These are phyloP conservation scores for Leccinum longicurvipes DNA, from an alignment of 768 basidiomycete genomes.

Conservation along the genomic window DNA sequence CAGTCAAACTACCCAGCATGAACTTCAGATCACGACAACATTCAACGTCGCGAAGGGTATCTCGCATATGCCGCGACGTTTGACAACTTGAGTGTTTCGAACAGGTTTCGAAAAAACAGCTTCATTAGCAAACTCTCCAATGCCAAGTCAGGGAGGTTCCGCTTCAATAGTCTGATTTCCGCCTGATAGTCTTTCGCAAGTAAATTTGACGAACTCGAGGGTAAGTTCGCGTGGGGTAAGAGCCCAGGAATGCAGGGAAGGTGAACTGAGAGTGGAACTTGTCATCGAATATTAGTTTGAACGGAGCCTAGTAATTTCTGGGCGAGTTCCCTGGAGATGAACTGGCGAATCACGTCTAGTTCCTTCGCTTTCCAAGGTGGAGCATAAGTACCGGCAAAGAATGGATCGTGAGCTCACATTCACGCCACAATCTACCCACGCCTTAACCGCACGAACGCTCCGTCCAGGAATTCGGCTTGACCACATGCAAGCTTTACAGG, in stretches of 20 bases:
- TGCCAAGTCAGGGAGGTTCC: slow-evolving; percentile 85
- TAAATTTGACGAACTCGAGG: slow-evolving; percentile 92
- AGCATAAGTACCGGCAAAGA: slow-evolving; percentile 65
- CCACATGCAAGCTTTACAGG: slow-evolving; percentile 51
- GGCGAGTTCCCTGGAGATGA: slow-evolving; percentile 78
- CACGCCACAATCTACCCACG: no score
- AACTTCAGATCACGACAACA: slow-evolving; percentile 91
- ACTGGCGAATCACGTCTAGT: slow-evolving; percentile 62
- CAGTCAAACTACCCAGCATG: slow-evolving; percentile 51
- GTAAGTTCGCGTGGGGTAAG: slow-evolving; percentile 72
- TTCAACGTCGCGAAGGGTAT: slow-evolving; percentile 84
- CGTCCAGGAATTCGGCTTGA: no score
- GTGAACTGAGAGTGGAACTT: slow-evolving; percentile 53
- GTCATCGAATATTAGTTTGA: slow-evolving; percentile 56
- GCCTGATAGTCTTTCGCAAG: slow-evolving; percentile 78
- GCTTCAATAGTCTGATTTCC: slow-evolving; percentile 85
- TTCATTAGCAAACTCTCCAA: slow-evolving; percentile 83
- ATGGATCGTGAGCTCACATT: slow-evolving; percentile 64
- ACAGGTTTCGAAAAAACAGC: slow-evolving; percentile 90
- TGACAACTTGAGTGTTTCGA: slow-evolving; percentile 77
- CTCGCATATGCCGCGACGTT: slow-evolving; percentile 89
- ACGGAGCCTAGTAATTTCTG: slow-evolving; percentile 69
- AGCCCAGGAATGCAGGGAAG: slow-evolving; percentile 88
- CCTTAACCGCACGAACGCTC: no score
- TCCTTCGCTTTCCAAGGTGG: slow-evolving; percentile 70